A percentile compares a stretch with the other conserved stretches of the same genome.
Conservation (phyloP, 2,329 filamentous ascomycete genomes). For the Rhynchosporium secalis region DNA sequence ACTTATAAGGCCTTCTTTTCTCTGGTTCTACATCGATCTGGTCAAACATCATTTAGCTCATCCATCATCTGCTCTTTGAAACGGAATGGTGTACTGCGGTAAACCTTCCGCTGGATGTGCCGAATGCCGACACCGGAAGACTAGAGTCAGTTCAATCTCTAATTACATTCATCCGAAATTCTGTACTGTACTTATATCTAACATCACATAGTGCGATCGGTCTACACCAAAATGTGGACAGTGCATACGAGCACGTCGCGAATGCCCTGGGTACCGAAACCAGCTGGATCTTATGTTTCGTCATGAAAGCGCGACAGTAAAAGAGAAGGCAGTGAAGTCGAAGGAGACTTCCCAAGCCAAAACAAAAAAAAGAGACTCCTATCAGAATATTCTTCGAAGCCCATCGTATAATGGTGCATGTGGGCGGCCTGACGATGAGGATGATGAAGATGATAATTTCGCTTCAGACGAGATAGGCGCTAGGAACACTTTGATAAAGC, state of each 20-base stretch:
- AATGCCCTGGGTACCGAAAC: constrained; percentile 57
- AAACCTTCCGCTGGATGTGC: constrained; percentile 27
- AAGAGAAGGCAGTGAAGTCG: constrained; percentile 44
- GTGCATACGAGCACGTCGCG: constrained; percentile 52
- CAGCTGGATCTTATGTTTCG: constrained; percentile 59
- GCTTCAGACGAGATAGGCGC: neutral
- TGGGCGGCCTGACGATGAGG: too few species aligned
- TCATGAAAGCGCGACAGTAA: constrained; percentile 57
- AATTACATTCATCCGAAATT: neutral
- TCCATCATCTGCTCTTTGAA: neutral
- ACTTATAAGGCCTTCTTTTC: neutral
- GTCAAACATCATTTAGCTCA: neutral
- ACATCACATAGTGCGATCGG: constrained; percentile 47
- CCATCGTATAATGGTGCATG: too few species aligned
- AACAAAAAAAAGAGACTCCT: neutral
- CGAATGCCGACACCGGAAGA: constrained; percentile 26
- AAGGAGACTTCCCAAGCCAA: constrained; percentile 17
- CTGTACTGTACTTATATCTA: neutral
- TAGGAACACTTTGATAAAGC: constrained; percentile 26
- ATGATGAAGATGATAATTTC: too few species aligned
- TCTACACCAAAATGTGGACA: constrained; percentile 53
- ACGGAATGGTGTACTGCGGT: constrained; percentile 29
- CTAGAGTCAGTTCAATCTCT: constrained; percentile 22
- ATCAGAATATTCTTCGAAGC: neutral
- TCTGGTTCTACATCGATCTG: neutral